Base-by-base conservation (phyloP, 1,139 yeast genomes). In the Yamadazyma dushanensis region DNA sequence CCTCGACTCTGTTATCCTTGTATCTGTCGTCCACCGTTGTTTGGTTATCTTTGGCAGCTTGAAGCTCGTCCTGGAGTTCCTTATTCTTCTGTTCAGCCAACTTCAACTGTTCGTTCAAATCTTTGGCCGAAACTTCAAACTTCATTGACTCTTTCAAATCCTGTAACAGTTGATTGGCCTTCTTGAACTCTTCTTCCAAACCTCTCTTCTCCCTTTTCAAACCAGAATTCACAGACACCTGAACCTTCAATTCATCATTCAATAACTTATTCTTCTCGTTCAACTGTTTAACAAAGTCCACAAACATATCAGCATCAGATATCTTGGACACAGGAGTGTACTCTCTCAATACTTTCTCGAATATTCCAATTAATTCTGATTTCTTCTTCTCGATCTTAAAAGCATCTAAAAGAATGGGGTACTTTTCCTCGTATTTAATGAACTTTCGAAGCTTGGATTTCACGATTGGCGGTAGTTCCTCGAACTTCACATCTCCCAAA, bases 391-490 rank as follows among this genome's bases (percentile, higher is more conserved):
- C 97, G 1, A 73, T 66, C 54, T 88, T 85, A 62, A 85, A 90
- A 0, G 97, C 97, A 32, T 83, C 84, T 33, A 88, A 70, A 11
- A 90, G 66, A 15, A 80, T 61, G 0, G 97, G 97, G 55, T 89
- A 90, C 54, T 87, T 87, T 39, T 84, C 85, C 57, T 92, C 97
- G 57, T 89, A 92, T 56, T 88, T 89, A 39, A 76, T 80, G 54
- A 87, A 87, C 63, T 87, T 89, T 43, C 76, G 74, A 59, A 90
- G 62, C 50, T 83, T 84, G 10, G 80, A 64, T 46, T 75, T 73
- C 19, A 85, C 58, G 8, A 72, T 73, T 5, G 71, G 70, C 1
- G 89, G 78, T 22, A 82, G 57, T 2, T 70, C 65, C 8, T 63
- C 62, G 25, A 63, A 46, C 35, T 67, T 65, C 8, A 69, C 36